Percentiles rank a stretch among this genome's conserved stretches.
These are phyloP conservation scores for Cylindrodendrum hubeiense DNA, from an alignment of 2,329 filamentous ascomycete genomes.

Conservation along the genomic window DNA sequence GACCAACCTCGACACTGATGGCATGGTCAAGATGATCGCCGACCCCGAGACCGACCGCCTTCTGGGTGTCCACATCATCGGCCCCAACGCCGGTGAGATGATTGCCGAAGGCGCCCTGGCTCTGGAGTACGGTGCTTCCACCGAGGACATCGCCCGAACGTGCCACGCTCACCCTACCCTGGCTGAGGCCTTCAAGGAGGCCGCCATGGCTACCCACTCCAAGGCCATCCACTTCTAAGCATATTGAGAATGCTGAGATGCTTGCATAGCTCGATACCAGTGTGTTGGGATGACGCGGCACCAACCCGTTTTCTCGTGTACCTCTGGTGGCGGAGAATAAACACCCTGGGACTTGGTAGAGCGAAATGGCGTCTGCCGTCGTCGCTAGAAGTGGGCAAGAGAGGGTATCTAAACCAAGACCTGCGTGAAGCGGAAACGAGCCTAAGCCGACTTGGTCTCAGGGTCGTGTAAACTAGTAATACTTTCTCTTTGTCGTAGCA, in stretches of 20 bases:
- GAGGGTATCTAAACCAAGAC: conserved; percentile 35
- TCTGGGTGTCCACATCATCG: conserved; percentile 95
- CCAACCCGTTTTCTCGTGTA: conserved; percentile 31
- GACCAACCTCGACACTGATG: conserved; percentile 97
- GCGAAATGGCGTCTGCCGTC: conserved; percentile 30
- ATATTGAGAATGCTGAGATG: conserved; percentile 16
- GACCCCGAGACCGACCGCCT: conserved; percentile 97
- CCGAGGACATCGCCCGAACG: conserved; percentile 93
- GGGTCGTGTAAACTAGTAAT: conserved; percentile 49
- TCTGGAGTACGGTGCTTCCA: conserved; percentile 95
- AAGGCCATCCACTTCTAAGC: conserved; percentile 95
- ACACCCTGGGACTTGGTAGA: conserved; percentile 32
- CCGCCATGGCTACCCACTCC: conserved; percentile 95
- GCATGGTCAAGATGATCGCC: conserved; percentile 95
- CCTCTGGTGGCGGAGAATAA: conserved; percentile 28
- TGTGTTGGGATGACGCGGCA: conserved; percentile 9
- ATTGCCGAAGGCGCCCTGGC: conserved; percentile 97
- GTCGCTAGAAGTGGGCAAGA: conserved; percentile 35
- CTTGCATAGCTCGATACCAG: conserved; percentile 26
- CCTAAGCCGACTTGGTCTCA: conserved; percentile 41
- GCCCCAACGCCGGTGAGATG: conserved; percentile 97
- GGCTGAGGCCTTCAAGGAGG: conserved; percentile 99
- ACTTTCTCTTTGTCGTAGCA: conserved; percentile 46
- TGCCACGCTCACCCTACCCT: conserved; percentile 97
- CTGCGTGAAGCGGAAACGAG: conserved; percentile 38